Percentiles rank a stretch among this genome's conserved stretches.
phyloP scores from a whole-genome alignment of 2,329 filamentous ascomycete genomes.

The Fusarium paranaense region DNA sequence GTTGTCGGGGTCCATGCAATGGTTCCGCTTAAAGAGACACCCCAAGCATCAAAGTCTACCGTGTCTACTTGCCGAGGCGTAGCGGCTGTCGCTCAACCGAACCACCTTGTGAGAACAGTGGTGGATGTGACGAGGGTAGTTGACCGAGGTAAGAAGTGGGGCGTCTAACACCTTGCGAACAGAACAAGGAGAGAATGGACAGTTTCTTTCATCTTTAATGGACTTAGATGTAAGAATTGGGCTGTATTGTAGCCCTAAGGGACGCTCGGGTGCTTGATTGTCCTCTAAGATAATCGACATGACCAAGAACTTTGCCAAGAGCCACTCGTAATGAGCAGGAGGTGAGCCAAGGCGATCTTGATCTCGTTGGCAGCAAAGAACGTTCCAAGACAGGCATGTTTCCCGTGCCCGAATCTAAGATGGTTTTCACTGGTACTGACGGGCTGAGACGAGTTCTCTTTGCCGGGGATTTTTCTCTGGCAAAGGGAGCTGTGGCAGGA shows the following conservation, averaged over 20 bases:
- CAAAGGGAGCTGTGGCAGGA: conserved; percentile 44
- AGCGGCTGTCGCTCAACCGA: background rate
- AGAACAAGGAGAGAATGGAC: background rate
- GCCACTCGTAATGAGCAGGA: background rate
- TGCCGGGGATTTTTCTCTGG: background rate
- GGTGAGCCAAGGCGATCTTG: background rate
- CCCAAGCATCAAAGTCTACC: background rate
- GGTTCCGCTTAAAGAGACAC: background rate
- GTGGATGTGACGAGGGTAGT: background rate
- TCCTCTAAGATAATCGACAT: background rate
- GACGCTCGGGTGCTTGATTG: background rate
- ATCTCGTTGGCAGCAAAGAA: background rate
- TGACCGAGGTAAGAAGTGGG: background rate
- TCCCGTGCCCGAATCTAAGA: background rate
- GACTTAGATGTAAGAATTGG: background rate
- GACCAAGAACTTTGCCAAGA: background rate
- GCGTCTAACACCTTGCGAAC: background rate
- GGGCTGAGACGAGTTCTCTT: background rate
- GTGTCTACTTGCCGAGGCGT: background rate
- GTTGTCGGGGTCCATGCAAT: too few species aligned
- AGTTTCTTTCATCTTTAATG: background rate
- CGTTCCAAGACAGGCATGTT: background rate
- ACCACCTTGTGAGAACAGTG: background rate
- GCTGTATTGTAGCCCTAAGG: background rate
- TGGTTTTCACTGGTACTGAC: background rate